A percentile compares a stretch with the other conserved stretches of the same genome.
Conservation (phyloP, 257 asterid species). For the Fraxinus americana region DNA sequence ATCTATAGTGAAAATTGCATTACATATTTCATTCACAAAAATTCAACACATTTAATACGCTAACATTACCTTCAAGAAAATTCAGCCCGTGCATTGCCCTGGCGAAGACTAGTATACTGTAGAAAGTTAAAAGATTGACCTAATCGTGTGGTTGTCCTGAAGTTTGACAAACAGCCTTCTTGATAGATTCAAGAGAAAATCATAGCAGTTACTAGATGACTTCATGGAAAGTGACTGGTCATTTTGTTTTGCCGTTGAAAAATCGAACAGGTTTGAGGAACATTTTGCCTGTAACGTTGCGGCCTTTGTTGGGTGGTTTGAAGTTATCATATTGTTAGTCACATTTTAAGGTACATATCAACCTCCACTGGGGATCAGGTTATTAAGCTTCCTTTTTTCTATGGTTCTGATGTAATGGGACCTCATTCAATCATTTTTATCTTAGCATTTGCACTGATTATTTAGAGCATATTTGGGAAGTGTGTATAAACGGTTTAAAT, state of each 20-base stretch:
- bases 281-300: neutral
- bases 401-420: neutral
- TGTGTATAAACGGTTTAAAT: too few species aligned
- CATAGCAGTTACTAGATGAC: neutral
- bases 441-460: neutral
- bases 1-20: too few species aligned
- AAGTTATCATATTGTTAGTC: neutral
- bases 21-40: too few species aligned
- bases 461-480: neutral
- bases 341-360: neutral
- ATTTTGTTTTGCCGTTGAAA: neutral
- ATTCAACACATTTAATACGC: too few species aligned
- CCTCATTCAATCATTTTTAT: neutral
- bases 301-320: neutral
- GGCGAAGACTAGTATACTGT: too few species aligned
- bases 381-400: neutral
- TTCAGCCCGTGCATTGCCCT: too few species aligned
- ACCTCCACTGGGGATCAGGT: neutral
- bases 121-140: neutral
- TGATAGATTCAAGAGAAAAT: neutral
- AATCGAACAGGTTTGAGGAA: neutral
- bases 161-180: neutral
- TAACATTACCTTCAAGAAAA: too few species aligned
- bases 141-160: neutral
- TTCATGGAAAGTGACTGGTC: neutral